Evolutionary conservation across 2,329 filamentous ascomycete genomes (phyloP).

Genomic region (Aureobasidium sp.): DNA sequence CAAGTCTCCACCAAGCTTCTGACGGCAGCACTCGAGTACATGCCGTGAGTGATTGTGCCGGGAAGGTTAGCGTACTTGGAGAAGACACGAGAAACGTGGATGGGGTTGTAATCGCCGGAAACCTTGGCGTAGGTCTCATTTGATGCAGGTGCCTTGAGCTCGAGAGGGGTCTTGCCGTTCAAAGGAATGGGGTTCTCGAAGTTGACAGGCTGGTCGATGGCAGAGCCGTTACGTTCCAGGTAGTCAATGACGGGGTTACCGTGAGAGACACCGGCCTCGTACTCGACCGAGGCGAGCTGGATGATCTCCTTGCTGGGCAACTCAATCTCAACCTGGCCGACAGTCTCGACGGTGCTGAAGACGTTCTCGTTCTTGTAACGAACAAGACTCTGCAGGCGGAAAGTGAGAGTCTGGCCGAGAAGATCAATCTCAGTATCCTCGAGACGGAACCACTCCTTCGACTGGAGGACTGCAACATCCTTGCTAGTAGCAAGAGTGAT

Average conservation of each 20-base stretch:
- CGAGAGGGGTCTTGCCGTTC: constrained; percentile 82
- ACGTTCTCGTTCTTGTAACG: constrained; percentile 92
- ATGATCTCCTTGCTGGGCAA: constrained; percentile 95
- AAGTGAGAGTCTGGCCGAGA: constrained; percentile 86
- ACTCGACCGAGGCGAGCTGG: constrained; percentile 94
- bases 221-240: constrained; percentile 80
- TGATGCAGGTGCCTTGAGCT: constrained; percentile 83
- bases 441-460: constrained; percentile 95
- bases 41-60: constrained; percentile 96
- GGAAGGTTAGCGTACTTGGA: constrained; percentile 91
- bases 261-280: constrained; percentile 82
- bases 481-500: constrained; percentile 79
- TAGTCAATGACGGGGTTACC: constrained; percentile 98
- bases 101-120: constrained; percentile 97
- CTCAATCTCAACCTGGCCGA: constrained; percentile 87
- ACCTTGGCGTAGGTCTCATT: constrained; percentile 98
- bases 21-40: constrained; percentile 97
- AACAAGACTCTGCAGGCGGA: constrained; percentile 87
- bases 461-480: constrained; percentile 87
- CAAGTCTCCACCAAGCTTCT: constrained; percentile 95
- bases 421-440: constrained; percentile 81
- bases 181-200: constrained; percentile 97
- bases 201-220: constrained; percentile 90
- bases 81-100: constrained; percentile 96
- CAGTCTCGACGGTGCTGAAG: constrained; percentile 85